These are phyloP conservation scores for Diophrys appendiculata DNA, from an alignment of 73 alveolate genomes.

Conservation along the genomic window DNA sequence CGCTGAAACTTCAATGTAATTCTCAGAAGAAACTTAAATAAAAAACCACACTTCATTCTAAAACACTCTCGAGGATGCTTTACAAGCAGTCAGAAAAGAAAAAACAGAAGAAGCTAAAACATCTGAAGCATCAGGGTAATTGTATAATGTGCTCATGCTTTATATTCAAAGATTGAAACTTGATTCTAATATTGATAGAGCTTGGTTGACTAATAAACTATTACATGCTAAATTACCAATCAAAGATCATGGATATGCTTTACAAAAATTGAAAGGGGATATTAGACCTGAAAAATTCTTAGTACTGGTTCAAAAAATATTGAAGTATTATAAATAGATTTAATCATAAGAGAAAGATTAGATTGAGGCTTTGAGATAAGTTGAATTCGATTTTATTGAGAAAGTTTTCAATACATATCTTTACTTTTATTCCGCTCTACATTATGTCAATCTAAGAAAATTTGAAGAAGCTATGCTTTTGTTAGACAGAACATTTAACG, in stretches of 20 bases:
- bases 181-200: slow-evolving; percentile 67
- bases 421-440: slow-evolving; percentile 49
- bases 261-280: slow-evolving; percentile 69
- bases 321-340: slow-evolving; percentile 72
- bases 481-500: slow-evolving; percentile 22
- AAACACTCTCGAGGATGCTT: slow-evolving; percentile 68
- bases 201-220: slow-evolving; percentile 62
- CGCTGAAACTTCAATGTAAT: slow-evolving; percentile 31
- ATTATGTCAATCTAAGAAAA: slow-evolving; percentile 46
- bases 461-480: slow-evolving; percentile 35
- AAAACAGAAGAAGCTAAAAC: slow-evolving; percentile 79
- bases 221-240: slow-evolving; percentile 63
- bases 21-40: not conserved
- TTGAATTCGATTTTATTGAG: slow-evolving; percentile 45
- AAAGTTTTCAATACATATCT: slow-evolving; percentile 20
- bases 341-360: slow-evolving; percentile 74
- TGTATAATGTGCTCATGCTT: slow-evolving; percentile 63
- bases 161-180: slow-evolving; percentile 71
- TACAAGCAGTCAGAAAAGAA: slow-evolving; percentile 68
- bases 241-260: slow-evolving; percentile 68
- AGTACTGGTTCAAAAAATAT: slow-evolving; percentile 76
- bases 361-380: slow-evolving; percentile 61
- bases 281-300: slow-evolving; percentile 82
- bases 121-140: slow-evolving; percentile 70
- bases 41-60: slow-evolving; percentile 28